Conservation (phyloP, 148 eudicot genomes). For the Cornus controversa region DNA sequence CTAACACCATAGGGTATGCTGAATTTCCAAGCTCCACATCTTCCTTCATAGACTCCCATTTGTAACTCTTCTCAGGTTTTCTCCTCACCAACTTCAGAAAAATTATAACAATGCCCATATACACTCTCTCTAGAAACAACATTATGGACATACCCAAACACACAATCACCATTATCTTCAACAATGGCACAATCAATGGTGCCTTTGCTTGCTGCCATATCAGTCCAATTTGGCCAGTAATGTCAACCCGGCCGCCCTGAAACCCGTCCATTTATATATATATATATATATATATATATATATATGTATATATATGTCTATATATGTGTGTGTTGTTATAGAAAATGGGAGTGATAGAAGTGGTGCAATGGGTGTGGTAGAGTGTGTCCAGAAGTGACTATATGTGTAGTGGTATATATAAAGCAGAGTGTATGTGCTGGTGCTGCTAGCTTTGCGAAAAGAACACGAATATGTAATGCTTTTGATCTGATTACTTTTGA, state of each 20-base stretch:
- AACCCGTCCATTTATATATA: not conserved
- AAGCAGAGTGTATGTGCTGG: not conserved
- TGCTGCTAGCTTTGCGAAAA: slow-evolving; percentile 3
- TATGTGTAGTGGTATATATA: not conserved
- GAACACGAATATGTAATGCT: slow-evolving; percentile 1
- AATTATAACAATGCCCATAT: slow-evolving; percentile 55
- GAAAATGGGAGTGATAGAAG: no score
- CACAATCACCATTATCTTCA: slow-evolving; percentile 36
- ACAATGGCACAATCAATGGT: slow-evolving; percentile 52
- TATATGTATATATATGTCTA: no score
- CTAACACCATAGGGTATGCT: slow-evolving; percentile 65
- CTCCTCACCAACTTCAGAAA: slow-evolving; percentile 45
- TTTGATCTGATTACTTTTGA: not conserved
- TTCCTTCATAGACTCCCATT: slow-evolving; percentile 63
- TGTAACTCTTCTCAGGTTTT: slow-evolving; percentile 57
- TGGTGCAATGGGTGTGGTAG: no score
- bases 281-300: no score
- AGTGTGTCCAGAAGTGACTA: not conserved
- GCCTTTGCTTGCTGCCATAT: slow-evolving; percentile 50
- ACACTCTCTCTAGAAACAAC: slow-evolving; percentile 63
- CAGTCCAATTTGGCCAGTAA: slow-evolving; percentile 26
- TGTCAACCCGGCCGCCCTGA: not conserved
- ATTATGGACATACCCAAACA: slow-evolving; percentile 62
- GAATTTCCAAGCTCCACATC: slow-evolving; percentile 63
- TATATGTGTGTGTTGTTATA: no score